Evolutionary conservation across 2,329 filamentous ascomycete species (phyloP), one percentile per base, ranked within the genome.

Genomic region (Atkinsonella texensis): DNA sequence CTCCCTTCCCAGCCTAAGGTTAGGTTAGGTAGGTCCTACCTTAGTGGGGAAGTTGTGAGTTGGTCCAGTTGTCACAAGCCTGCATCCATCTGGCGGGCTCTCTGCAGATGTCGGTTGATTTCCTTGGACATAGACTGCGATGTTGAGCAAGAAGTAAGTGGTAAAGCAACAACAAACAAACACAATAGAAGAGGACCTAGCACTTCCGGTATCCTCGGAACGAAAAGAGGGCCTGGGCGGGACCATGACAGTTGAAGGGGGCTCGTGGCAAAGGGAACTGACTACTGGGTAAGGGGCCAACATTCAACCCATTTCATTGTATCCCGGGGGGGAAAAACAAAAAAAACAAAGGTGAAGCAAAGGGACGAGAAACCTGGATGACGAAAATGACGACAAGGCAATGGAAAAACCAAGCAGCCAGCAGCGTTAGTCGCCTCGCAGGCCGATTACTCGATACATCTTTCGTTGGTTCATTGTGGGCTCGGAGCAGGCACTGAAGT

Each of bases 201-300:
- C 10, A 38, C 35, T 12, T 12, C 11, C 1, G 35, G 6, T 12
- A 5, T 38, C 15, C 35, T 13, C 15, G 15, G 35, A 38, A 35
- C 15, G 31, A 28, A 32, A 32, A 33, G 40, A 31, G 40, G 41
- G 49, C 28, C 20, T 18, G 20, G 35, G 39, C 40, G 15, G 48
- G 48, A 44, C 31, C 49, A 7, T 18, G 41, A 46, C 49, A 23
- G n/a, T 18, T 28, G 39, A 45, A 47, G 20, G 43, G 13, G 43
- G 17, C 49, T 51, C 44, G 49, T 51, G 49, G 46, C 49, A 33
- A 17, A 35, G 28, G 28, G 48, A 41, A 35, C 41, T 45, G n/a
- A 39, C 15, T 38, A 44, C 41, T 15, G 15, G 49, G 49, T 12
- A 28, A 46, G 13, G 31, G 31, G 46, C 46, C 4, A 20, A 46